These are phyloP conservation scores for Pyrenula aspistea DNA, from an alignment of 495 filamentous ascomycete genomes.

Conservation along the genomic window DNA sequence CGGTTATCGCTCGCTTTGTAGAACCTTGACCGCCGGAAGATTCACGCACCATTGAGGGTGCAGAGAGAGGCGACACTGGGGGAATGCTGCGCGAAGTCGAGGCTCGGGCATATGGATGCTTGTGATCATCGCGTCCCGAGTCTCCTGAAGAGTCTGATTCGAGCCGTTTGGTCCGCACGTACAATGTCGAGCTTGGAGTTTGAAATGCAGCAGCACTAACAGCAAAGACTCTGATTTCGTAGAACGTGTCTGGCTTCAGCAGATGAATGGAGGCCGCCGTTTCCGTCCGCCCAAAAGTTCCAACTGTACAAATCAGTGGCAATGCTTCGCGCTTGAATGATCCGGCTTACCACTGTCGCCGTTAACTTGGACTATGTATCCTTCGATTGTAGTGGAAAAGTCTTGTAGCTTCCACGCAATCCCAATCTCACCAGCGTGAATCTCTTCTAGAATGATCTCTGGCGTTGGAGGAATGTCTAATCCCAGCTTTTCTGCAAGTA, in stretches of 20 bases:
- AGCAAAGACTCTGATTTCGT: slow-evolving; percentile 83
- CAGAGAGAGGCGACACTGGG: slow-evolving; percentile 40
- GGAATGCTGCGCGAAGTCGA: slow-evolving; percentile 31
- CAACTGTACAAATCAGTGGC: slow-evolving; percentile 42
- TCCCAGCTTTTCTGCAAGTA: slow-evolving; percentile 79
- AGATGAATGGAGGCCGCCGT: slow-evolving; percentile 81
- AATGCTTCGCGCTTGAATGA: neutral
- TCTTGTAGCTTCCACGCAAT: slow-evolving; percentile 82
- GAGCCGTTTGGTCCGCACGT: slow-evolving; percentile 58
- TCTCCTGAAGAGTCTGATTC: slow-evolving; percentile 33
- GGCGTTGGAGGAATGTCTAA: slow-evolving; percentile 87
- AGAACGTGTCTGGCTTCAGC: slow-evolving; percentile 73
- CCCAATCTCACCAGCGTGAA: slow-evolving; percentile 75
- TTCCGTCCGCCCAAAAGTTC: slow-evolving; percentile 73
- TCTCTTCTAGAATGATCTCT: slow-evolving; percentile 81
- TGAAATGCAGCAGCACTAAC: slow-evolving; percentile 85
- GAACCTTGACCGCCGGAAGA: slow-evolving; percentile 41
- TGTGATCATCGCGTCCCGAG: slow-evolving; percentile 30
- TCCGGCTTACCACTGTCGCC: slow-evolving; percentile 65
- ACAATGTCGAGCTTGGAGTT: slow-evolving; percentile 72
- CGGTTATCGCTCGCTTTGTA: slow-evolving; percentile 53
- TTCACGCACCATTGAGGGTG: slow-evolving; percentile 50
- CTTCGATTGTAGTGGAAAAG: slow-evolving; percentile 63
- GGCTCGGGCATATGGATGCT: slow-evolving; percentile 27
- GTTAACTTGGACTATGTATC: slow-evolving; percentile 87